Evolutionary conservation across 2,329 filamentous ascomycete genomes (phyloP).

Genomic region (Rutstroemia sp.): DNA sequence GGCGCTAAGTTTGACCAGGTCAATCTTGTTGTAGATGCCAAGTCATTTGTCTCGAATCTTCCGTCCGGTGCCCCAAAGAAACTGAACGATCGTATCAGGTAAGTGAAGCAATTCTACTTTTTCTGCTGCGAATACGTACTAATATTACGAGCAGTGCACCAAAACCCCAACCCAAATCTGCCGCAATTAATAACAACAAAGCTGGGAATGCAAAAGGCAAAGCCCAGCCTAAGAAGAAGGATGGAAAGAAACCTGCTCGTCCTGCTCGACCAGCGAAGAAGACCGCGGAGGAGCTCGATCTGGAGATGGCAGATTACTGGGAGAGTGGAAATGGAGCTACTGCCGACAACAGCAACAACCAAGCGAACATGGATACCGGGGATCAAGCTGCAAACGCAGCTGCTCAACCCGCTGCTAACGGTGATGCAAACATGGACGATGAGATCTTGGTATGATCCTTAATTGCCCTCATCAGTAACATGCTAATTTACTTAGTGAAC

Average conservation of each 20-base stretch:
- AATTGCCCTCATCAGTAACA: not conserved
- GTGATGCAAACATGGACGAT: conserved; percentile 59
- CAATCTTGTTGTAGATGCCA: conserved; percentile 80
- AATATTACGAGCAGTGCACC: conserved; percentile 39
- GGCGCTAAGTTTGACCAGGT: conserved; percentile 47
- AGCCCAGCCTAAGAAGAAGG: conserved; percentile 37
- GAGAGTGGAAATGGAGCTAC: conserved; percentile 38
- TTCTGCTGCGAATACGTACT: conserved; percentile 12
- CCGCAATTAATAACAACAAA: conserved; percentile 68
- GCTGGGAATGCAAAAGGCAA: conserved; percentile 42
- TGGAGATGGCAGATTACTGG: conserved; percentile 97
- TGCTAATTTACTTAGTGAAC: not conserved
- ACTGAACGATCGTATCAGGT: conserved; percentile 78
- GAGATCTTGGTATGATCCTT: conserved; percentile 39
- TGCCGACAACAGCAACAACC: conserved; percentile 40
- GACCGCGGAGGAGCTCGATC: conserved; percentile 91
- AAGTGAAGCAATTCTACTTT: conserved; percentile 32
- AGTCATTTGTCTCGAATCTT: conserved; percentile 55
- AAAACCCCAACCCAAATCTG: conserved; percentile 75
- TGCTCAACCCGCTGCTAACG: conserved; percentile 28
- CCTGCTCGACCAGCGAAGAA: conserved; percentile 68
- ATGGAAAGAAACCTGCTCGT: conserved; percentile 31
- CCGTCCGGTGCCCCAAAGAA: conserved; percentile 49
- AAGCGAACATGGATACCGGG: conserved; percentile 12
- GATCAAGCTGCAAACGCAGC: conserved; percentile 37